Conservation (phyloP, 345 rosid species). For the Gossypium thurberi region DNA sequence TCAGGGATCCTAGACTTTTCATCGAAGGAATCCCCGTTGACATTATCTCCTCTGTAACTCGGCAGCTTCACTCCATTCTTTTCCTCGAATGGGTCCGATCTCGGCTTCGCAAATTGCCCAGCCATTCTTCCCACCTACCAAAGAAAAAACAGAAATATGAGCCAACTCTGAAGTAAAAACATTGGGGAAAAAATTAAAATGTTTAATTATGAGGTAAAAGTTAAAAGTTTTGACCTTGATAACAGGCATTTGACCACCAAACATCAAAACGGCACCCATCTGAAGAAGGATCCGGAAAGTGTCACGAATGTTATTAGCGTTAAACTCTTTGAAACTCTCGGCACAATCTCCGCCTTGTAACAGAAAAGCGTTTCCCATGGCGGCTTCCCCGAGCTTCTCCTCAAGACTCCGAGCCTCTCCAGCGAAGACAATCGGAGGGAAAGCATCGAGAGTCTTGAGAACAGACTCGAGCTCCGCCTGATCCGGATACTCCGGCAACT, state of each 20-base stretch:
- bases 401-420: slow-evolving; percentile 41
- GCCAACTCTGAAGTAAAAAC: not conserved
- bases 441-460: slow-evolving; percentile 43
- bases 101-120: slow-evolving; percentile 71
- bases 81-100: slow-evolving; percentile 63
- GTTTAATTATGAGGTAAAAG: not conserved
- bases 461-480: slow-evolving; percentile 53
- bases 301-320: slow-evolving; percentile 68
- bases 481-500: slow-evolving; percentile 54
- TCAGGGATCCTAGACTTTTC: slow-evolving; percentile 58
- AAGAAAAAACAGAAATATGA: not conserved
- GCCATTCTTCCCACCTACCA: slow-evolving; percentile 75
- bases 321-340: slow-evolving; percentile 69
- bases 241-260: slow-evolving; percentile 70
- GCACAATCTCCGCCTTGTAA: slow-evolving; percentile 76
- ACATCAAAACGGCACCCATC: slow-evolving; percentile 74
- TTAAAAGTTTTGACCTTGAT: slow-evolving; percentile 36
- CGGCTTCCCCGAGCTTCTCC: slow-evolving; percentile 38
- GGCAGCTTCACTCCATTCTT: slow-evolving; percentile 59
- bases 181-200: not conserved
- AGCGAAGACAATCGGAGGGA: slow-evolving; percentile 63
- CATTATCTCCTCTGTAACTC: slow-evolving; percentile 70
- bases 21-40: slow-evolving; percentile 59
- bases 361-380: slow-evolving; percentile 62
- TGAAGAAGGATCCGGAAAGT: slow-evolving; percentile 63